Evolutionary conservation across 106 monocot species (phyloP).

Genomic region (Allium sativum): DNA sequence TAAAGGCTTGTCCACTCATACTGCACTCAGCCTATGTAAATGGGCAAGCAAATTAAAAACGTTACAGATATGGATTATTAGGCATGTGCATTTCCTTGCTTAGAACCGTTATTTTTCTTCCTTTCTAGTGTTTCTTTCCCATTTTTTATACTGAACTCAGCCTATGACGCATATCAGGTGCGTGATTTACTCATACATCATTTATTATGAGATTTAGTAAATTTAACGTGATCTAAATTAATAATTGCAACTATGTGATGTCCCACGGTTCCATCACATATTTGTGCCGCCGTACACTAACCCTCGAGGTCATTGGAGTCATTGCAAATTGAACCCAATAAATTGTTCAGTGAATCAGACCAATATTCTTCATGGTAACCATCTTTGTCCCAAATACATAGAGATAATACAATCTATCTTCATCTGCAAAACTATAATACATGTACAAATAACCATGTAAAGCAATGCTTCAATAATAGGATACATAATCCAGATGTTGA

Average conservation of each 20-base stretch:
- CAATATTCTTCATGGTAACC: slow-evolving; percentile 53
- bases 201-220: neutral
- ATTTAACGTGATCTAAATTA: no score
- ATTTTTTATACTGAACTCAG: slow-evolving; percentile 83
- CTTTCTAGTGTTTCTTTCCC: slow-evolving; percentile 99
- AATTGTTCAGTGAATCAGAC: slow-evolving; percentile 46
- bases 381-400: neutral
- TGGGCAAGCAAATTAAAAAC: slow-evolving; percentile 5
- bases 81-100: no score
- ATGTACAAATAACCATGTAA: no score
- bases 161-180: slow-evolving; percentile 87
- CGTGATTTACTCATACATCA: neutral
- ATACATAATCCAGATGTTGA: slow-evolving; percentile 55
- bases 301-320: slow-evolving; percentile 40
- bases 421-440: no score
- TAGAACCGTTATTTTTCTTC: no score
- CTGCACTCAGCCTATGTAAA: slow-evolving; percentile 34
- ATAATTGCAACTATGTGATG: neutral
- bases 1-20: no score
- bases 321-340: slow-evolving; percentile 47
- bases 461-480: no score
- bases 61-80: no score
- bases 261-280: slow-evolving; percentile 62
- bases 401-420: no score
- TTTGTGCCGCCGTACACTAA: slow-evolving; percentile 75